A percentile compares a stretch with the other conserved stretches of the same genome.
Conservation (phyloP, 352 stramenopile species). For the Pythium aquatile region DNA sequence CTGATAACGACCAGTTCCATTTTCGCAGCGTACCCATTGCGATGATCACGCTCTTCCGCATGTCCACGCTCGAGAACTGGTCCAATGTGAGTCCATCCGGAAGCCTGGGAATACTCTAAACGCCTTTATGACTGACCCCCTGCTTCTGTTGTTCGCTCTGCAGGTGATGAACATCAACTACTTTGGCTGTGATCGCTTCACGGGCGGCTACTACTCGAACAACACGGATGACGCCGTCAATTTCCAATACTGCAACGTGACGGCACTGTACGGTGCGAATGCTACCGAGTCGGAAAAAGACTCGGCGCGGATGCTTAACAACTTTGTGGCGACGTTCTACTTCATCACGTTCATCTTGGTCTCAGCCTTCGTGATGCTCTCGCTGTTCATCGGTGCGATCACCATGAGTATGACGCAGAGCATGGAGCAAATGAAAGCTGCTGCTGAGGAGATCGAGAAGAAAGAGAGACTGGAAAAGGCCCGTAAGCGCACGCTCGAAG, state of each 20-base stretch:
- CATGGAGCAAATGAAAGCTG: slow-evolving; percentile 86
- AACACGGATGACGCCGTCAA: slow-evolving; percentile 32
- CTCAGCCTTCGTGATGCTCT: slow-evolving; percentile 88
- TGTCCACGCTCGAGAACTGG: slow-evolving; percentile 84
- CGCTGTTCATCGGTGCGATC: slow-evolving; percentile 88
- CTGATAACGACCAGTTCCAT: slow-evolving; percentile 85
- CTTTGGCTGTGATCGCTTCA: slow-evolving; percentile 66
- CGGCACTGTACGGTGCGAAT: slow-evolving; percentile 51
- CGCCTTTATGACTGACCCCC: background rate
- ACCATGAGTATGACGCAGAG: slow-evolving; percentile 90
- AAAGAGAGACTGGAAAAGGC: slow-evolving; percentile 64
- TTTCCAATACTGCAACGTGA: slow-evolving; percentile 68
- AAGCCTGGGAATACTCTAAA: background rate
- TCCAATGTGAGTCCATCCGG: slow-evolving; percentile 41
- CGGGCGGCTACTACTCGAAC: slow-evolving; percentile 65
- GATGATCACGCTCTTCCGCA: slow-evolving; percentile 83
- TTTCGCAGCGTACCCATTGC: slow-evolving; percentile 74
- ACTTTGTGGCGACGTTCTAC: slow-evolving; percentile 62
- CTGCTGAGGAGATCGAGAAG: slow-evolving; percentile 59
- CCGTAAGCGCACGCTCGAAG: slow-evolving; percentile 50
- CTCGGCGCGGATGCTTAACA: slow-evolving; percentile 44
- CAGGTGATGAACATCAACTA: slow-evolving; percentile 83
- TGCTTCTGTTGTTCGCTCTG: slow-evolving; percentile 5
- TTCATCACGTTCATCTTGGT: slow-evolving; percentile 89
- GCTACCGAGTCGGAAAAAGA: slow-evolving; percentile 35